Base-by-base conservation (phyloP, 768 basidiomycete genomes). In the Stropharia rugosoannulata region DNA sequence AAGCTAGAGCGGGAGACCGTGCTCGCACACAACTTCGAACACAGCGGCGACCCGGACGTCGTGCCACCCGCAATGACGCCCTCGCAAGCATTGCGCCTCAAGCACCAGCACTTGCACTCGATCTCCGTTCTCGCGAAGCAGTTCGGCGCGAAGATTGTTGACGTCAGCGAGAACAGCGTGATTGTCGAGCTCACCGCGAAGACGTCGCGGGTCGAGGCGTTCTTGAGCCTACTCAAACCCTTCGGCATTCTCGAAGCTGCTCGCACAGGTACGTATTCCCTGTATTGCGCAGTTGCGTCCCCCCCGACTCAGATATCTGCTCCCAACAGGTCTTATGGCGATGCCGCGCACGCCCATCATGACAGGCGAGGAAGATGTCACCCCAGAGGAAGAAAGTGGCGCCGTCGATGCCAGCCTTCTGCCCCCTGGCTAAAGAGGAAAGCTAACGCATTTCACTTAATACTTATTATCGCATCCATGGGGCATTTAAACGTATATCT, bases 231-330 rank as follows among this genome's bases (percentile, higher is more conserved):
- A 42, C 74, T 98, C 63, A 90, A 95, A 68, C 95, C 96, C 8
- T 99, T 95, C 62, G 97, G 97, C 37, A 85, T 99, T 51, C 81
- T 99, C 51, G 97, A 99, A 75, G 89, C 93, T 27, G 95, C 97
- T 18, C 78, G 97, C 53, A 95, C 94, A 35, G 96, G 95, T 95
- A 58, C 55, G 83, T 76, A 9, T 35, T 15, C 10, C 16, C 29
- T 43, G 10, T 11, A n/a, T 44, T 38, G 16, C 11, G 13, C 32
- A n/a, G 56, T 49, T 57, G 29, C 40, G 18, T 47, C 12, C 59
- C 32, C 40, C n/a, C 50, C 27, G 42, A 49, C 22, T 46, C 29
- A 27, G 15, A 48, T 43, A 32, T 35, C 41, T 59, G 25, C 59
- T 5, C 35, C 38, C 22, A 16, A 18, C 46, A 96, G 95, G 95